These are phyloP conservation scores for Kazachstania sp. DNA, from an alignment of 1,139 yeast species.

Conservation along the genomic window DNA sequence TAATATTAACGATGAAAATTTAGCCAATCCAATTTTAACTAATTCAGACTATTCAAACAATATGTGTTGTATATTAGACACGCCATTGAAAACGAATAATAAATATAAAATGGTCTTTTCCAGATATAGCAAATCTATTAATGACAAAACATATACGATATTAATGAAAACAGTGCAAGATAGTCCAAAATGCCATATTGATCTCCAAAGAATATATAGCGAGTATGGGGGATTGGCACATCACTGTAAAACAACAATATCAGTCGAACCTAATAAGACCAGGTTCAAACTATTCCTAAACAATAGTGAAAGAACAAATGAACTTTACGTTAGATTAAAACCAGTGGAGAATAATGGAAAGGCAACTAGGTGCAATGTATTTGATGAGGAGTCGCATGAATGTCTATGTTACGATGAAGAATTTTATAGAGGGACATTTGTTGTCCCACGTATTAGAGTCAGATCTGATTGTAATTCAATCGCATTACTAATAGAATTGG, in stretches of 20 bases:
- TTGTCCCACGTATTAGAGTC: conserved; percentile 11
- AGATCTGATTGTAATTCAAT: conserved; percentile 8
- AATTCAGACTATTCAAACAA: conserved; percentile 32
- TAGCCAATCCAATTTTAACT: conserved; percentile 28
- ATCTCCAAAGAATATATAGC: conserved; percentile 8
- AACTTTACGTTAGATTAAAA: conserved; percentile 14
- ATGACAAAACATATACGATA: neutral
- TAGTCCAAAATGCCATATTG: neutral
- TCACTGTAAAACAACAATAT: conserved; percentile 5
- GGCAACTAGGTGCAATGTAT: conserved; percentile 24
- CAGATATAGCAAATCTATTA: conserved; percentile 1
- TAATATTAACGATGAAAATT: conserved; percentile 28
- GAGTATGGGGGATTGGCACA: conserved; percentile 16
- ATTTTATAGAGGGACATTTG: conserved; percentile 8
- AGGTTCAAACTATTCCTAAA: conserved; percentile 13
- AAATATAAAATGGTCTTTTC: conserved; percentile 33
- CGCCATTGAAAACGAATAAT: conserved; percentile 35
- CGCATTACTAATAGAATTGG: conserved; percentile 12
- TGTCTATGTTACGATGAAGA: conserved; percentile 10
- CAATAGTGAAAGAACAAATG: conserved; percentile 9
- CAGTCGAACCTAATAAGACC: conserved; percentile 13
- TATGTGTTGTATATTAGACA: conserved; percentile 22
- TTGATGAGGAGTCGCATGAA: conserved; percentile 17
- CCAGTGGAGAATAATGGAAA: conserved; percentile 3
- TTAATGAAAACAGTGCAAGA: conserved; percentile 6